Conservation (phyloP, 139 green algal genomes). For the Zygnema circumcarinatum region DNA sequence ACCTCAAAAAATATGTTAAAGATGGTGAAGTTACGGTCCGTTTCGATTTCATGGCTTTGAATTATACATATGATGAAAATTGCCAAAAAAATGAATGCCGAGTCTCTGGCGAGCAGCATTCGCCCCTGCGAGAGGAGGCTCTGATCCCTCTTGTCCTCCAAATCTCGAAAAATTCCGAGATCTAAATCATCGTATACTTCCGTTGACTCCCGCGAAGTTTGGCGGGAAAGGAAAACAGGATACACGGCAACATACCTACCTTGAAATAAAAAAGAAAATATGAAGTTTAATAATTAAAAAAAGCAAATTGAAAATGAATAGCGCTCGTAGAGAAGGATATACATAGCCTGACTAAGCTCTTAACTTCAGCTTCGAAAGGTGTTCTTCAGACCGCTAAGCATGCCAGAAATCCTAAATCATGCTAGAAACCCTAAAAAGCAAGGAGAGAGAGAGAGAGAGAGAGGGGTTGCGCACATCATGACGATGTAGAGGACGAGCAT, state of each 20-base stretch:
- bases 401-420: too few relatives aligned
- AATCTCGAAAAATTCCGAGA: background rate
- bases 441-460: too few relatives aligned
- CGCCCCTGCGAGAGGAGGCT: constrained; percentile 18
- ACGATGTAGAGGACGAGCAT: constrained; percentile 33
- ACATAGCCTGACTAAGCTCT: too few relatives aligned
- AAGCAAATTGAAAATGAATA: background rate
- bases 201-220: constrained; percentile 12
- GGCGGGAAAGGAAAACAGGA: constrained; percentile 35
- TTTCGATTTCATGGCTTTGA: constrained; percentile 11
- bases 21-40: constrained; percentile 39
- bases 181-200: constrained; percentile 44
- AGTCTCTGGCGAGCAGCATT: constrained; percentile 4
- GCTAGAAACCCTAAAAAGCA: too few relatives aligned
- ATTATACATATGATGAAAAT: constrained; percentile 48
- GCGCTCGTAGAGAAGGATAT: background rate
- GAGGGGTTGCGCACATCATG: constrained; percentile 50
- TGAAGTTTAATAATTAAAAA: background rate
- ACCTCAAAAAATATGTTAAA: constrained; percentile 54
- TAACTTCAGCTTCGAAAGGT: too few relatives aligned
- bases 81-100: constrained; percentile 15
- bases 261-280: background rate
- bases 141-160: constrained; percentile 15
- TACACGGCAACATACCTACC: constrained; percentile 45
- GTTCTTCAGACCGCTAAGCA: background rate